Evolutionary conservation across 306 rosid genomes (phyloP).

Genomic region (Neltuma alba): DNA sequence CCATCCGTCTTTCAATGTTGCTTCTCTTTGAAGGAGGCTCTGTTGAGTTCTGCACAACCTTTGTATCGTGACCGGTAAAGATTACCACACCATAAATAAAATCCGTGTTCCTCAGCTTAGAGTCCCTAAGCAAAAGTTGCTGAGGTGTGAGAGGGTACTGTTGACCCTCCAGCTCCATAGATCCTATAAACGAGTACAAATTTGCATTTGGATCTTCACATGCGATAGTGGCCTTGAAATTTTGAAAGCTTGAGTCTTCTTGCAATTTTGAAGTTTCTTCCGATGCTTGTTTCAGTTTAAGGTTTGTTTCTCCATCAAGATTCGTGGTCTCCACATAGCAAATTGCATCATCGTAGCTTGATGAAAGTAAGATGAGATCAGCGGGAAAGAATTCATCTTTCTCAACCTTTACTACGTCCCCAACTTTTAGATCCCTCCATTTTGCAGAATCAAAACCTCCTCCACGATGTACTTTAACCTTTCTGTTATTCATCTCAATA

Average conservation of each 20-base stretch:
- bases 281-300: slow-evolving; percentile 80
- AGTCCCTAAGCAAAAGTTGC: slow-evolving; percentile 92
- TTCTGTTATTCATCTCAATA: slow-evolving; percentile 89
- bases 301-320: slow-evolving; percentile 95
- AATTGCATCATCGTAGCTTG: slow-evolving; percentile 86
- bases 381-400: slow-evolving; percentile 95
- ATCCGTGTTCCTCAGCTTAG: slow-evolving; percentile 97
- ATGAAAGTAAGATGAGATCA: slow-evolving; percentile 88
- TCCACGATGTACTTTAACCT: slow-evolving; percentile 69
- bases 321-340: slow-evolving; percentile 97
- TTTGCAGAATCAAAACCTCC: slow-evolving; percentile 66
- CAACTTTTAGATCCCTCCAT: slow-evolving; percentile 93
- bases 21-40: slow-evolving; percentile 97
- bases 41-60: slow-evolving; percentile 96
- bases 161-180: slow-evolving; percentile 66
- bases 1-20: slow-evolving; percentile 91
- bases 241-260: slow-evolving; percentile 61
- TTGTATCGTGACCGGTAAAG: slow-evolving; percentile 91
- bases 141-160: slow-evolving; percentile 83
- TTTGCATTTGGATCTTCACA: slow-evolving; percentile 99
- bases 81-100: slow-evolving; percentile 91
- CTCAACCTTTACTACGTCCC: slow-evolving; percentile 87
- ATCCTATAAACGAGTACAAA: slow-evolving; percentile 85
- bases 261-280: slow-evolving; percentile 74
- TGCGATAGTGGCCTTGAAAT: slow-evolving; percentile 73